These are phyloP conservation scores for Teunomyces pallodes DNA, from an alignment of 805 yeast species.

Conservation along the genomic window DNA sequence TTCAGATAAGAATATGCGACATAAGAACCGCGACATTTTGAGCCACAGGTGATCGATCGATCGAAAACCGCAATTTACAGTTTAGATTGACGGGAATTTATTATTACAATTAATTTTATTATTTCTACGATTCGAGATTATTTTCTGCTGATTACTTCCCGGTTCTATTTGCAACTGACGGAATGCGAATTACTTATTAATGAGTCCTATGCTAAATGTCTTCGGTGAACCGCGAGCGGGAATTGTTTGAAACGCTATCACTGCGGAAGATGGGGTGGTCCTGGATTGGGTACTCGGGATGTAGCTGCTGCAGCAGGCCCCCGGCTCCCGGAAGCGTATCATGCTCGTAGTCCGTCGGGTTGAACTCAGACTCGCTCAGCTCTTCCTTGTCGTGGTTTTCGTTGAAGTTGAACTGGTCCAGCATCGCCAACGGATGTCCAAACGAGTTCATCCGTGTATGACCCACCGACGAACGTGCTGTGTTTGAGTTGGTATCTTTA, in stretches of 20 bases:
- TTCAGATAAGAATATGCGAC: background rate
- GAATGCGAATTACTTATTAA: conserved; percentile 1
- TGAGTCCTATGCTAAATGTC: conserved; percentile 11
- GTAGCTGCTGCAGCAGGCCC: background rate
- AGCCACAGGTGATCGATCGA: too few relatives aligned
- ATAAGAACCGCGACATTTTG: background rate
- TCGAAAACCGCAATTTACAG: too few relatives aligned
- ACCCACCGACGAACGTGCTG: conserved; percentile 11
- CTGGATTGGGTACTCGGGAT: background rate
- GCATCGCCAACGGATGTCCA: conserved; percentile 20
- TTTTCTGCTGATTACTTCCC: too few relatives aligned
- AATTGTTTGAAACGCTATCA: conserved; percentile 18
- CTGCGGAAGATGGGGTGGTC: conserved; percentile 5
- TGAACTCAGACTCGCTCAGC: conserved; percentile 12
- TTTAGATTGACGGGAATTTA: too few relatives aligned
- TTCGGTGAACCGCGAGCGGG: conserved; percentile 22
- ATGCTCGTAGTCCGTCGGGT: conserved; percentile 18
- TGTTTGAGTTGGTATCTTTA: conserved; percentile 8
- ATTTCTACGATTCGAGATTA: too few relatives aligned
- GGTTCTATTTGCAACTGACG: too few relatives aligned
- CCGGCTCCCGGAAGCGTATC: conserved; percentile 8
- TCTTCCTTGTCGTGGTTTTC: conserved; percentile 13
- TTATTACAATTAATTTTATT: too few relatives aligned
- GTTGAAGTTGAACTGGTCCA: conserved; percentile 20
- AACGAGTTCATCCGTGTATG: conserved; percentile 29